Evolutionary conservation across 139 green algal genomes (phyloP), one percentile per base, ranked within the genome.

Genomic region (Mesostigma viride): DNA sequence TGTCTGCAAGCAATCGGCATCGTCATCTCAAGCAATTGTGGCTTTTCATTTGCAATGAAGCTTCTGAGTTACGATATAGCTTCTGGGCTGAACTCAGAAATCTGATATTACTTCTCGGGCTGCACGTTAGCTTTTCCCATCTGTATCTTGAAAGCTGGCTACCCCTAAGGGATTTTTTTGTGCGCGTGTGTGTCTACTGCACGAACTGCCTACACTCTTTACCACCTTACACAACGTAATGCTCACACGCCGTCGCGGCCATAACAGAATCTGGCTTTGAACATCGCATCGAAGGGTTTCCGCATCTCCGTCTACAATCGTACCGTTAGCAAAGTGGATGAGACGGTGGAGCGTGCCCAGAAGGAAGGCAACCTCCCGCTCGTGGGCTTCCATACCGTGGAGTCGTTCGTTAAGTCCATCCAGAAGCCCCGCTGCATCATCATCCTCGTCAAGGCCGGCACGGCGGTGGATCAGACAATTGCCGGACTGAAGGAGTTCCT

Each of bases 251-350:
- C 40, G 14, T 62, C 20, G n/a, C 20, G 6, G 22, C 26, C 6
- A 35, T 26, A 57, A 80, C 91, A 97, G 88, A 99, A 99, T 69
- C 78, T 99, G 62, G 92, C 94, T 0, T 83, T 99, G 4, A 99
- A 99, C 79, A 81, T 99, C n/a, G 94, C 94, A 0, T 87, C 95
- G 51, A 98, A 98, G 78, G 94, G 94, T 1, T 99, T 98, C 76
- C 62, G 69, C 8, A 98, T 99, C 65, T 95, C 87, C 1, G 94
- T 98, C 1, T 98, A 86, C 81, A 99, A 99, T 72, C 81, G 94
- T 14, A 87, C 84, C 0, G 83, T 84, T 34, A 85, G 90, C 34
- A 99, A 99, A 83, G 96, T 92, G 0, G 92, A 98, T 65, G 85
- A 85, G 1, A 85, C 83, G 2, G 91, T 96, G 24, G 81, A 71